Base-by-base conservation (phyloP, 306 rosid genomes). In the Trifolium dubium region DNA sequence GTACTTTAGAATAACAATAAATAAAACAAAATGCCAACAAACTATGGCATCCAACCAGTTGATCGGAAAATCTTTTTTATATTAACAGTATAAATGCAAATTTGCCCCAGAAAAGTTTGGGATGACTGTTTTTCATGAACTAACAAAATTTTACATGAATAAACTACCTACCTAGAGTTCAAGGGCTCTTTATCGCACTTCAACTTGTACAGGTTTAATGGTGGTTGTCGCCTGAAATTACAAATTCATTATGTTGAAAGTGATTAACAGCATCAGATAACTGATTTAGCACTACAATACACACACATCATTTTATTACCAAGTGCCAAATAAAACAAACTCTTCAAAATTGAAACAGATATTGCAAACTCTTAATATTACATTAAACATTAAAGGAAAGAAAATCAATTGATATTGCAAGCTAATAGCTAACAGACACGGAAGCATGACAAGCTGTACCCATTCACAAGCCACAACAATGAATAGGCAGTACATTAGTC, bases 131-230 rank as follows among this genome's bases (percentile, higher is more conserved):
- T 37, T 53, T 23, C 62, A 71, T 75, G 55, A 70, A 53, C 39
- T 14, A 61, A 54, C 19, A 63, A 28, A 46, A 71, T 34, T 6
- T 56, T 62, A 29, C 53, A 12, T 61, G 78, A 78, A 71, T 77
- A 50, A 39, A 51, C 65, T 86, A 93, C 98, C 98, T 86, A 43
- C 98, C 98, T 86, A 43, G 87, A 73, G 81, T 89, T 93, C 77
- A 93, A 80, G 79, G 86, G 85, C 80, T 93, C 98, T 79, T 93
- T 93, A 55, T 91, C 96, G 67, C 98, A 93, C 93, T 88, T 93
- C 93, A 89, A 86, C 81, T 91, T 89, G 89, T 88, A 93, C 4
- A 93, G 77, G 70, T 82, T 54, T 64, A 85, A 66, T 31, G 80
- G 63, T 31, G 78, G 96, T 59, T 85, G 85, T 69, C 97, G 92